Percentiles rank a stretch among this genome's conserved stretches.
Evolutionary conservation across 192 early-diverging fungal species (phyloP).

Genomic region (Entrophospora sp.): DNA sequence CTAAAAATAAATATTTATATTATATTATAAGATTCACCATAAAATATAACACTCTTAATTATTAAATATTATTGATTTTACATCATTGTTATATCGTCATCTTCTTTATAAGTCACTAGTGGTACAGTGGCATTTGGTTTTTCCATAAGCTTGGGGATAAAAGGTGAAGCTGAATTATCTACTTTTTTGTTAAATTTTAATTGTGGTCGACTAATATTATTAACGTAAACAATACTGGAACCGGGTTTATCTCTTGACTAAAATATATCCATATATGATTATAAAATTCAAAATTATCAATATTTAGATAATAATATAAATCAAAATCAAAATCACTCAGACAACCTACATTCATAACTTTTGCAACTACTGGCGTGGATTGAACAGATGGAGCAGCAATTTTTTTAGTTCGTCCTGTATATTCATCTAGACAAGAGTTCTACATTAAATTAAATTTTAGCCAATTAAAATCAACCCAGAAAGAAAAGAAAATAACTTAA

Average conservation of each 20-base stretch:
- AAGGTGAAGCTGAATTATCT: constrained; percentile 79
- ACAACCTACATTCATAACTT: constrained; percentile 21
- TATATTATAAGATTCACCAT: neutral
- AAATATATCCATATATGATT: neutral
- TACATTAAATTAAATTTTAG: too few relatives aligned
- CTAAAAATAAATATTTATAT: constrained; percentile 28
- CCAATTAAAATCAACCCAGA: neutral
- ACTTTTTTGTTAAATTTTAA: constrained; percentile 74
- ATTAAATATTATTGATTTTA: neutral
- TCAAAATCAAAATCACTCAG: neutral
- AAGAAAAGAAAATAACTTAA: neutral
- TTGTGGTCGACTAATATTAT: constrained; percentile 79
- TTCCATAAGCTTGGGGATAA: constrained; percentile 64
- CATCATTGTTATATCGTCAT: neutral
- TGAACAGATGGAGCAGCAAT: constrained; percentile 29
- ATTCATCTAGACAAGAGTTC: constrained; percentile 64
- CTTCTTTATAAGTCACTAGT: constrained; percentile 48
- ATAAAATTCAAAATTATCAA: neutral
- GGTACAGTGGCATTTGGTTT: constrained; percentile 81
- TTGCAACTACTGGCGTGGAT: constrained; percentile 39
- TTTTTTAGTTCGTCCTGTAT: constrained; percentile 39
- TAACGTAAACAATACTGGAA: constrained; percentile 54
- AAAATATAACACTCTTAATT: neutral
- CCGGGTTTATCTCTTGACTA: constrained; percentile 25
- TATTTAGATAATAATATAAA: neutral